phyloP scores from a whole-genome alignment of 768 basidiomycete species.

The Termitomyces sp. region DNA sequence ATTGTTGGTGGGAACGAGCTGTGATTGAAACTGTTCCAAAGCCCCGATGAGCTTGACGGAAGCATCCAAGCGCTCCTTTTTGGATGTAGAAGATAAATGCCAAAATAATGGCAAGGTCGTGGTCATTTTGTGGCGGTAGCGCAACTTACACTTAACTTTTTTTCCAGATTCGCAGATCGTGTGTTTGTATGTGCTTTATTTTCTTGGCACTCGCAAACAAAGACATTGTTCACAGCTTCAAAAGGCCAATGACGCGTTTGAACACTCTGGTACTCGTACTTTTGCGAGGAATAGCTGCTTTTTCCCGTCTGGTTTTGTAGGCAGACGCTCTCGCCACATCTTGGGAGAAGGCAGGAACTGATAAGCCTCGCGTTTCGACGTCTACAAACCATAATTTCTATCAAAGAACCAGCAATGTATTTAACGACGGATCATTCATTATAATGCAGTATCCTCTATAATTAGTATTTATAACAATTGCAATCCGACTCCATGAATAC shows the following conservation, averaged over 20 bases:
- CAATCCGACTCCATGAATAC: background rate
- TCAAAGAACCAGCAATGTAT: too few relatives aligned
- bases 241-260: too few relatives aligned
- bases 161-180: slow-evolving; percentile 13
- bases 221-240: background rate
- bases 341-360: too few relatives aligned
- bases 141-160: slow-evolving; percentile 10
- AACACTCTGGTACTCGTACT: too few relatives aligned
- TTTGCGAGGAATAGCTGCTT: too few relatives aligned
- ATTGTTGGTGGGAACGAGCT: slow-evolving; percentile 46
- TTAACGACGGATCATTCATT: background rate
- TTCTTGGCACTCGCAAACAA: background rate
- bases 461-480: background rate
- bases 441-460: background rate
- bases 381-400: background rate
- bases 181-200: slow-evolving; percentile 12
- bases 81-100: slow-evolving; percentile 81
- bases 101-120: slow-evolving; percentile 94
- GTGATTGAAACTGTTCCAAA: slow-evolving; percentile 82
- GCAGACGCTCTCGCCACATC: too few relatives aligned
- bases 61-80: slow-evolving; percentile 78
- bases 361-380: background rate
- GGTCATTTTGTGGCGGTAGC: slow-evolving; percentile 45
- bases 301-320: too few relatives aligned
- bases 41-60: slow-evolving; percentile 80